Conservation (phyloP, 192 early-diverging fungal genomes). For the Gigaspora rosea region DNA sequence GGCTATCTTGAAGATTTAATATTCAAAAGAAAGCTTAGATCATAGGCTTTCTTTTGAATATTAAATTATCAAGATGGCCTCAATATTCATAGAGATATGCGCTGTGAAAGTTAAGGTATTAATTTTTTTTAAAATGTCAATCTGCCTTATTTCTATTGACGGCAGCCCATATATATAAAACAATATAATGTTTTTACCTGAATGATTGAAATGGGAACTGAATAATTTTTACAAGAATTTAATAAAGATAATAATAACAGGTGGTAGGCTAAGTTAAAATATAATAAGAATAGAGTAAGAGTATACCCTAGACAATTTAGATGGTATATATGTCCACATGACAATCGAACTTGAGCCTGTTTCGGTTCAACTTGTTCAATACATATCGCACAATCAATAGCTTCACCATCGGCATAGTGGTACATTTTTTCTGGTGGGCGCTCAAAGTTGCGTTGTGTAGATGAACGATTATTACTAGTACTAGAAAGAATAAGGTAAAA, state of each 20-base stretch:
- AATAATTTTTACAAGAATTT: not conserved
- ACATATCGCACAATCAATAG: constrained; percentile 19
- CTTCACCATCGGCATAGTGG: constrained; percentile 21
- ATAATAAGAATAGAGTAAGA: not conserved
- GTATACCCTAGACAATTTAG: constrained; percentile 13
- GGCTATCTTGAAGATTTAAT: no score
- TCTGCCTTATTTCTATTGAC: no score
- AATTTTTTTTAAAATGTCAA: no score
- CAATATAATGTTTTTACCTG: not conserved
- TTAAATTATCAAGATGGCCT: no score
- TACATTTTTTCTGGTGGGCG: constrained; percentile 12
- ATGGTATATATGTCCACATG: constrained; percentile 21
- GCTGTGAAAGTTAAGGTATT: no score
- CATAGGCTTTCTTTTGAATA: no score
- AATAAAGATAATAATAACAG: not conserved
- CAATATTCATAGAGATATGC: no score
- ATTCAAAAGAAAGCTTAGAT: no score
- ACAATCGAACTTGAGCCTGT: constrained; percentile 19
- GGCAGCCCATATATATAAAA: not conserved
- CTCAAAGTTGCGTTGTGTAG: not conserved
- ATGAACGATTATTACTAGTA: not conserved
- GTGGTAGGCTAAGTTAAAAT: not conserved
- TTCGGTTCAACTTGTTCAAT: constrained; percentile 14
- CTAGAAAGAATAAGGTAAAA: not conserved
- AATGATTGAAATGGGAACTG: constrained; percentile 17